Evolutionary conservation across 2,329 filamentous ascomycete genomes (phyloP).

Genomic region (Daldinia sp.): DNA sequence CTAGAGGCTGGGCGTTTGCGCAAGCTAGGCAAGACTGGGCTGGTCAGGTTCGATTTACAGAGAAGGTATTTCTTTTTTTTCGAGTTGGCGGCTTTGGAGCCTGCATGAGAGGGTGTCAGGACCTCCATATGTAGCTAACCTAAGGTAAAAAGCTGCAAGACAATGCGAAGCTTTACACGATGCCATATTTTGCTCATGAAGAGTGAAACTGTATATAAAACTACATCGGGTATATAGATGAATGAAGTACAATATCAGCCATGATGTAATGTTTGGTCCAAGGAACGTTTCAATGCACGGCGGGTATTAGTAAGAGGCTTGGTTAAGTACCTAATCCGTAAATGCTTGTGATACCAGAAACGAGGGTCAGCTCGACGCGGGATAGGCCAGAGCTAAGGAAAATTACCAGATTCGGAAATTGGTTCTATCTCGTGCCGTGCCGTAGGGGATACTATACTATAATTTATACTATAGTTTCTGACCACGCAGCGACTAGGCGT

Average conservation of each 20-base stretch:
- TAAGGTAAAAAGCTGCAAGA: constrained; percentile 6
- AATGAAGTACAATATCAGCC: constrained; percentile 2
- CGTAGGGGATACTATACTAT: constrained; percentile 4
- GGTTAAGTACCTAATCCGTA: background rate
- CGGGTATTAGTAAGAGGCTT: constrained; percentile 9
- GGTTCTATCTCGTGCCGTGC: background rate
- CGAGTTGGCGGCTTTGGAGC: constrained; percentile 24
- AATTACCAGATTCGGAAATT: constrained; percentile 44
- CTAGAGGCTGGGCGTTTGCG: constrained; percentile 38
- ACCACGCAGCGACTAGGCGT: constrained; percentile 4
- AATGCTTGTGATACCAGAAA: constrained; percentile 1
- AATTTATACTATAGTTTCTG: background rate
- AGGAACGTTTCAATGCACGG: background rate
- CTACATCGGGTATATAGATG: constrained; percentile 11
- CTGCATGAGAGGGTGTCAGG: constrained; percentile 16
- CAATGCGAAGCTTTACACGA: constrained; percentile 13
- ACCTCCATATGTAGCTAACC: constrained; percentile 10
- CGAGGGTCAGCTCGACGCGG: constrained; percentile 20
- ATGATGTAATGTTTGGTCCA: background rate
- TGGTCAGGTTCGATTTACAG: constrained; percentile 21
- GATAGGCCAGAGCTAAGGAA: constrained; percentile 32
- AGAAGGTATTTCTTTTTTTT: constrained; percentile 22
- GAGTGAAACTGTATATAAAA: constrained; percentile 23
- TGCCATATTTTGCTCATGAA: constrained; percentile 7
- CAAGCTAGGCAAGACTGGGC: constrained; percentile 27